Evolutionary conservation across 768 basidiomycete species (phyloP).

Genomic region (Artomyces pyxidatus): DNA sequence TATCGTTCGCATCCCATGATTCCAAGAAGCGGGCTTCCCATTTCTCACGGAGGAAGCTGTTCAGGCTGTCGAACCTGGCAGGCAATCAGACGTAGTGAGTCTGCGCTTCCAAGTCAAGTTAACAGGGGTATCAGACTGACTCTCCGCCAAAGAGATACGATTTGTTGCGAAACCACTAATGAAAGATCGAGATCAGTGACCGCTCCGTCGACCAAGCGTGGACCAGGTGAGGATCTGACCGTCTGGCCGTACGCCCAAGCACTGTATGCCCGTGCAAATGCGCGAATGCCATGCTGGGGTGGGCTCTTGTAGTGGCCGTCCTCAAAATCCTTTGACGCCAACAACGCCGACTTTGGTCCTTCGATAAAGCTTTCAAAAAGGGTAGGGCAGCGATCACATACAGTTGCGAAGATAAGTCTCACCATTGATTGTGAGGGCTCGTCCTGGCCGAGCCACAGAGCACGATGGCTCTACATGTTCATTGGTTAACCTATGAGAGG

Average conservation of each 20-base stretch:
- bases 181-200: neutral
- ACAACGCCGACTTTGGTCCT: slow-evolving; percentile 47
- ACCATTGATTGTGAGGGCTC: slow-evolving; percentile 50
- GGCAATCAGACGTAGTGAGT: neutral
- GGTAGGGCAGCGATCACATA: neutral
- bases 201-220: neutral
- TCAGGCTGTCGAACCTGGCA: slow-evolving; percentile 36
- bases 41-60: slow-evolving; percentile 38
- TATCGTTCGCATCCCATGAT: slow-evolving; percentile 48
- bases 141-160: slow-evolving; percentile 33
- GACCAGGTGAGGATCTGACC: slow-evolving; percentile 21
- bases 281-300: slow-evolving; percentile 43
- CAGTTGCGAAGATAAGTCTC: slow-evolving; percentile 9
- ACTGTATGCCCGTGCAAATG: slow-evolving; percentile 47
- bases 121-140: slow-evolving; percentile 21
- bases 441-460: slow-evolving; percentile 51
- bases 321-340: slow-evolving; percentile 47
- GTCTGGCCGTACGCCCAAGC: slow-evolving; percentile 55
- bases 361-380: slow-evolving; percentile 40
- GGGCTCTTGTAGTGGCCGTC: slow-evolving; percentile 41
- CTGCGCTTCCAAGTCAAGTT: neutral
- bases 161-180: slow-evolving; percentile 48
- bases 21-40: slow-evolving; percentile 40
- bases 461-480: slow-evolving; percentile 34
- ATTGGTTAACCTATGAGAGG: neutral